phyloP scores from a whole-genome alignment of 148 eudicot species.

The Cornus suecica region DNA sequence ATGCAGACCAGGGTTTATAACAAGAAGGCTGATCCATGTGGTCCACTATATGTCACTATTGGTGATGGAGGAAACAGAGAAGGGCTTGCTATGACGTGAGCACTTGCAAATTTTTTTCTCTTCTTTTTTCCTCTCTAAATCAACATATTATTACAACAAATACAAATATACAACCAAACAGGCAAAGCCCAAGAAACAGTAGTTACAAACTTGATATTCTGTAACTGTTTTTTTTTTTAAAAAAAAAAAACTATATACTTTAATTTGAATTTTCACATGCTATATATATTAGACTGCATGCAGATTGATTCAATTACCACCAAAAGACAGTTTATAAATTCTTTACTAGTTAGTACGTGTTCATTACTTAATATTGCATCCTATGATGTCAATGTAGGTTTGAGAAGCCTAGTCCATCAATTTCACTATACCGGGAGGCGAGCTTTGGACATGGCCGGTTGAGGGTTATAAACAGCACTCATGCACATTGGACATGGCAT shows the following conservation, averaged over 20 bases:
- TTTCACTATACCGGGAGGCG: conserved; percentile 61
- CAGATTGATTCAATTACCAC: too few species aligned
- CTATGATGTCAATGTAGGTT: conserved; percentile 34
- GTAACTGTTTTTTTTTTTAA: too few species aligned
- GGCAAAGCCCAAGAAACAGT: too few species aligned
- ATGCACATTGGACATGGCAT: conserved; percentile 86
- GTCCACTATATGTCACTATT: conserved; percentile 73
- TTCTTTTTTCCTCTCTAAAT: neutral
- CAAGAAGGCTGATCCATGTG: conserved; percentile 61
- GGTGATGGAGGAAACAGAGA: conserved; percentile 94
- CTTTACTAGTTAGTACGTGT: neutral
- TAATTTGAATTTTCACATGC: too few species aligned
- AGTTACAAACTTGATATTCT: too few species aligned
- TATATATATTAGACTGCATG: too few species aligned
- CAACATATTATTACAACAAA: too few species aligned
- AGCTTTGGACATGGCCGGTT: conserved; percentile 89
- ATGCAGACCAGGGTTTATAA: conserved; percentile 64
- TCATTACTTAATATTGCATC: neutral
- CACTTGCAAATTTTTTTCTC: neutral
- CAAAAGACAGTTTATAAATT: neutral
- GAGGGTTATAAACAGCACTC: conserved; percentile 53
- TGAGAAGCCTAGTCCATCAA: conserved; percentile 48
- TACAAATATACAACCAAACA: too few species aligned
- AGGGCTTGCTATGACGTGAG: conserved; percentile 71
- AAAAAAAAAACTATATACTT: too few species aligned